Base-by-base conservation (phyloP, 371 early-diverging fungal genomes). In the Saksenaea vasiformis region DNA sequence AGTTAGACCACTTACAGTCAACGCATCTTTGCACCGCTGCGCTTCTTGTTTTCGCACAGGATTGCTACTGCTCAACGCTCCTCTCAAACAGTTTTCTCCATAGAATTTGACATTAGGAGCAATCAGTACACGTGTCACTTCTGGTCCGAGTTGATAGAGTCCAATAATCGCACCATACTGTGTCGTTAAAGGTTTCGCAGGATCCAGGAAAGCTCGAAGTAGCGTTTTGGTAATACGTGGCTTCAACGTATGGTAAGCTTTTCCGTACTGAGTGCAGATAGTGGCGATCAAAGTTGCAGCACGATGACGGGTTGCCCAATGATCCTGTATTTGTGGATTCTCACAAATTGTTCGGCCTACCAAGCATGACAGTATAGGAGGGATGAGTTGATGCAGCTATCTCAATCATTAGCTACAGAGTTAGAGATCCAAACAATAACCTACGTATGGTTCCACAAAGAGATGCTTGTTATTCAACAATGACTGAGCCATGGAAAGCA, bases 391-490 rank as follows among this genome's bases (percentile, higher is more conserved):
- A 77, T 99, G 99, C 28, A 98, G 85, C 93, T 93, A 72, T 26
- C 9, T 35, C 1, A 41, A 61, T n/a, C 13, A 17, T 31, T 14
- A 59, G 62, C 31, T 60, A 43, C 27, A 41, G 14, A 59, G 35
- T 54, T 37, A 19, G 13, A 34, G 10, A 60, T 1, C 5, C 28
- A 24, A 10, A 8, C 0, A 1, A 19, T 22, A 47, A 64, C 89
- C 67, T 87, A 97, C 93, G 75, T 99, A 98, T 27, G 99, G 99
- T 74, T 99, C 99, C 7, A 98, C 85, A 85, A 95, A 97, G 9
- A 99, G 73, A 69, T 94, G 91, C 36, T 91, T 85, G 80, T 99
- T 99, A 60, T 85, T 85, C 31, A 99, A 77, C 31, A 99, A 67
- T 0, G 96, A 90, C 28, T 89, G 78, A 5, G 93, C 89, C 79